Evolutionary conservation across 306 rosid genomes (phyloP), one percentile per base, ranked within the genome.

Genomic region (Urtica urens): DNA sequence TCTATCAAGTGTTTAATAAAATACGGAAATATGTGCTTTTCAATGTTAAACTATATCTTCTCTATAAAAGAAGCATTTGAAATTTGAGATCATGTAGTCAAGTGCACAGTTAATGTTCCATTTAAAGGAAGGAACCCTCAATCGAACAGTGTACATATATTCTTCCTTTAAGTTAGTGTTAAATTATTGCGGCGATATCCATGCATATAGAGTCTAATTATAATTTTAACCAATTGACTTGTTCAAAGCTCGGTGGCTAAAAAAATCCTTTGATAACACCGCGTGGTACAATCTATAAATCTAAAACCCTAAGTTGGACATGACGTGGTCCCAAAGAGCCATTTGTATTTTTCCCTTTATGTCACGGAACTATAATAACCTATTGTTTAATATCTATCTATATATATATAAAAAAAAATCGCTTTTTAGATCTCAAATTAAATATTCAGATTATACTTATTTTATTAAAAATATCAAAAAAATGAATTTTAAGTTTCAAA

Each of bases 241-340:
- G 1, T 51, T 51, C 57, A 33, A 51, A 51, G 23, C 43, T 33
- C n/a, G 44, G 29, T 34, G 7, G 43, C 44, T 21, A 51, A 31
- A 34, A 31, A n/a, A n/a, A n/a, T n/a, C n/a, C 8, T 12, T 12
- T 34, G 57, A 18, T 17, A 21, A 51, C 14, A 31, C 42, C 43
- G 57, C 43, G 57, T 51, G 57, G 57, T 51, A 51, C 42, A 51
- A 43, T 20, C 9, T 35, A 12, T 51, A 51, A 49, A 49, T 39
- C 38, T 49, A 49, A 29, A 49, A 29, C 54, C 54, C 33, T 48
- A 11, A 28, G 34, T 25, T 46, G 52, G 52, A 20, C 34, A 34
- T 31, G 46, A 35, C 25, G 45, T 23, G 57, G 57, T 52, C 57
- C 55, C 33, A 52, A 37, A 35, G n/a, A 35, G 57, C n/a, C 33